Base-by-base conservation (phyloP, 768 basidiomycete genomes). In the Suillus occidentalis region DNA sequence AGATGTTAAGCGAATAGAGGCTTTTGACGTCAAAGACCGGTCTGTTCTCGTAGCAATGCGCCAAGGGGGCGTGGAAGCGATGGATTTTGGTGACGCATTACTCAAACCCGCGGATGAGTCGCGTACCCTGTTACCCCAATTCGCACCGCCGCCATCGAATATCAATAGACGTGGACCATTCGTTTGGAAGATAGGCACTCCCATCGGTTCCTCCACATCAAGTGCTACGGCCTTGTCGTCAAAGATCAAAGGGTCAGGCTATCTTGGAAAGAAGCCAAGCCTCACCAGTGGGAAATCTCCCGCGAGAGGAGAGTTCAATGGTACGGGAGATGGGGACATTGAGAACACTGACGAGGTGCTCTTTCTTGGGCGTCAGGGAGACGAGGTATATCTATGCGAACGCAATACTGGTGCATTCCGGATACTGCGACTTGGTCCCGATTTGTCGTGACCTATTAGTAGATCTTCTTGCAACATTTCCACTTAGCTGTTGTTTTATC, bases 11-110 rank as follows among this genome's bases (percentile, higher is more conserved):
- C 88, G 90, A 12, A 71, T 95, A 28, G 93, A 95, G 75, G 89
- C 92, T 3, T 90, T 95, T 64, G 92, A 94, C 72, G 82, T 92
- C 47, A 80, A 84, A 56, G 85, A 90, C 67, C 85, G 90, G 22
- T 87, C 93, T 6, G 85, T 95, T 12, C 81, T 95, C 6, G 88
- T 95, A 40, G 93, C 93, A 18, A 85, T 95, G 86, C 88, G 93
- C 25, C 92, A 92, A 74, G 92, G 92, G 39, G 93, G 94, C 3
- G 75, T 95, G 43, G 93, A 95, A 71, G 92, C 85, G 1, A 87
- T 93, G 37, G 90, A 94, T 70, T 80, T 94, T 40, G 82, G 87
- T 34, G 93, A 95, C 72, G 93, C 92, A 6, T 76, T 95, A 49
- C 80, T 94, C 62, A 86, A 83, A 62, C 93, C 93, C 31, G 93